Base-by-base conservation (phyloP, 805 yeast genomes). In the Cyberlindnera samutprakarnensis region DNA sequence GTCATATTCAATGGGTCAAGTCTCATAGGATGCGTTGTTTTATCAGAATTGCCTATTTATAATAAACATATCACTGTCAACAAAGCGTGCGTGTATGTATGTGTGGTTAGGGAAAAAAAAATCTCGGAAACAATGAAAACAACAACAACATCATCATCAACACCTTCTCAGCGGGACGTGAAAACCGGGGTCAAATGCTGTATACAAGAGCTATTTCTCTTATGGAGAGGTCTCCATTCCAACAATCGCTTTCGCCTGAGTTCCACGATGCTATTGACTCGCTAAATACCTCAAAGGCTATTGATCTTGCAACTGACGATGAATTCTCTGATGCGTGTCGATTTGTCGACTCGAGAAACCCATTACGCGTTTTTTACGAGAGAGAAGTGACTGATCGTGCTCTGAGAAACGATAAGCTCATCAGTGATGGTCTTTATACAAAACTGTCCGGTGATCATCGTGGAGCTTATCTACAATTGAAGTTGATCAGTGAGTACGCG, bases 191-290 rank as follows among this genome's bases (percentile, higher is more conserved):
- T n/a, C n/a, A 14, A 19, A 27, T 27, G 30, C 14, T 15, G 9
- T 27, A 27, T 24, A 16, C 12, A 14, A 20, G 29, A 2, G 28
- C 28, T 7, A 12, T 31, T 8, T 23, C 20, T 15, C 39, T 40
- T 14, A 30, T 40, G 41, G 37, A 27, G 3, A 29, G 31, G 22
- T 38, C 52, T 0, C 54, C 54, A 1, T 49, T 47, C 35, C 44
- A 42, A 22, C 25, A 31, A 18, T 30, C 45, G 5, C 41, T 47
- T 13, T 32, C 46, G 1, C 27, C 28, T 6, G 34, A 34, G 11
- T 33, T 38, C 26, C 28, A 30, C 13, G 25, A 33, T 1, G 26
- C 27, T 3, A 17, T 31, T 7, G 25, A 27, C 7, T 21, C 31
- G 5, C 27, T 38, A 19, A 37, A 29, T 16, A 31, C 33, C 4